These are phyloP conservation scores for Xylaria sp. DNA, from an alignment of 2,329 filamentous ascomycete species.

Conservation along the genomic window DNA sequence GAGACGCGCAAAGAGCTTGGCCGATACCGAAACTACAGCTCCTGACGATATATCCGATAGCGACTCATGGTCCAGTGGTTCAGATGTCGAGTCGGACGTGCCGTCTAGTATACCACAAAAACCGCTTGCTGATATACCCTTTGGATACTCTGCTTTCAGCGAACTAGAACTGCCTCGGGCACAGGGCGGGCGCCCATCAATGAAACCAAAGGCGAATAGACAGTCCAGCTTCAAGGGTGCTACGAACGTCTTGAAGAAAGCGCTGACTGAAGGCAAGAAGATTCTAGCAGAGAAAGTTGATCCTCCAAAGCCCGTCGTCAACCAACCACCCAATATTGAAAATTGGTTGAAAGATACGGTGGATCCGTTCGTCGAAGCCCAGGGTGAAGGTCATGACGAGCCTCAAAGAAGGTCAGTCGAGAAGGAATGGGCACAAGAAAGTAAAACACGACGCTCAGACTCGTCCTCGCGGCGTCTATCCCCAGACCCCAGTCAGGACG, in stretches of 20 bases:
- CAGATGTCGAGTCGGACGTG: slow-evolving; percentile 48
- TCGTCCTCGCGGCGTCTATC: slow-evolving; percentile 40
- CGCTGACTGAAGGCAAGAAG: slow-evolving; percentile 71
- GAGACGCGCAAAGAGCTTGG: slow-evolving; percentile 38
- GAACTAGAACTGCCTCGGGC: slow-evolving; percentile 67
- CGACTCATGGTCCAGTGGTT: slow-evolving; percentile 49
- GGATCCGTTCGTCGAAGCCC: slow-evolving; percentile 67
- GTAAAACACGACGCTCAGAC: slow-evolving; percentile 42
- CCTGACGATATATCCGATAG: slow-evolving; percentile 50
- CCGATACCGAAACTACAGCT: slow-evolving; percentile 44
- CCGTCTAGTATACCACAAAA: slow-evolving; percentile 59
- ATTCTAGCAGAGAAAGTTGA: slow-evolving; percentile 71
- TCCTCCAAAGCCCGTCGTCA: slow-evolving; percentile 59
- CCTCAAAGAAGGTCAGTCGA: slow-evolving; percentile 50
- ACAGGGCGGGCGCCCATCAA: slow-evolving; percentile 56
- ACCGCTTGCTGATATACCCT: slow-evolving; percentile 68
- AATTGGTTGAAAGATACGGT: slow-evolving; percentile 72
- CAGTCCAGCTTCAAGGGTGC: slow-evolving; percentile 68
- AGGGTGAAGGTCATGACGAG: slow-evolving; percentile 34
- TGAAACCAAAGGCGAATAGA: slow-evolving; percentile 60
- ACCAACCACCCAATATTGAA: slow-evolving; percentile 72
- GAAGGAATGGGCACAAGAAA: slow-evolving; percentile 50
- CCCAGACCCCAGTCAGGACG: slow-evolving; percentile 31
- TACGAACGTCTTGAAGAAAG: slow-evolving; percentile 72
- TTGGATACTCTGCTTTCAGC: slow-evolving; percentile 74